Percentiles rank a stretch among this genome's conserved stretches.
Evolutionary conservation across 2,329 filamentous ascomycete species (phyloP).

Genomic region (Aspergillaceae sp.): DNA sequence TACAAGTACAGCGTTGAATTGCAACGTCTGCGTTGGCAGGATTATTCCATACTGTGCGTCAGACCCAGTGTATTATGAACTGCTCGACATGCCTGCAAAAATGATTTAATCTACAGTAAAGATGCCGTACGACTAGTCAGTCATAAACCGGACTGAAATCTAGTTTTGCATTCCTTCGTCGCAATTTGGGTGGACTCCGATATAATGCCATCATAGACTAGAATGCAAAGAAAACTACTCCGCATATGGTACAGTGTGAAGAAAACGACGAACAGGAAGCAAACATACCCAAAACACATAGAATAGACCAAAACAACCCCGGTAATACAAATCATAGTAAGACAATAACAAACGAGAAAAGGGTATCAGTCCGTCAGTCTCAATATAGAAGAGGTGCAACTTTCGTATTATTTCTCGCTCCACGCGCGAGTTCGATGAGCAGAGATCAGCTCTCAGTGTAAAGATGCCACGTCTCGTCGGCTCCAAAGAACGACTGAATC

Average conservation of each 20-base stretch:
- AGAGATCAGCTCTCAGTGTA: conserved; percentile 40
- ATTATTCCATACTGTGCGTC: no score
- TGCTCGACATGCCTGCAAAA: no score
- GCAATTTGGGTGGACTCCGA: not conserved
- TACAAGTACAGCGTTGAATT: no score
- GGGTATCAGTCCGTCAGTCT: conserved; percentile 18
- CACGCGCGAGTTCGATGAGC: not conserved
- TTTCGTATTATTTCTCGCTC: not conserved
- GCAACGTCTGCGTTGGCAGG: no score
- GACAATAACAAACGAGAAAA: conserved; percentile 5
- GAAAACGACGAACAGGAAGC: not conserved
- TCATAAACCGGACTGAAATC: not conserved
- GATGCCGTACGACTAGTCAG: no score
- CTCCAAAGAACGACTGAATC: conserved; percentile 51
- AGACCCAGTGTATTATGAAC: no score
- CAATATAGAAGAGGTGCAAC: conserved; percentile 4
- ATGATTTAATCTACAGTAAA: no score
- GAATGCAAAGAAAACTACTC: not conserved
- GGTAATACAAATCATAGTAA: conserved; percentile 1
- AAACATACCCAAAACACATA: conserved; percentile 5
- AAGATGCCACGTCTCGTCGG: conserved; percentile 50
- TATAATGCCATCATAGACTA: not conserved
- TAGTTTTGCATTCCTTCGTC: not conserved
- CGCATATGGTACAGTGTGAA: not conserved
- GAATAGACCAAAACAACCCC: not conserved